Conservation (phyloP, 2,329 filamentous ascomycete genomes). For the Coniosporium tulheliwenetii region DNA sequence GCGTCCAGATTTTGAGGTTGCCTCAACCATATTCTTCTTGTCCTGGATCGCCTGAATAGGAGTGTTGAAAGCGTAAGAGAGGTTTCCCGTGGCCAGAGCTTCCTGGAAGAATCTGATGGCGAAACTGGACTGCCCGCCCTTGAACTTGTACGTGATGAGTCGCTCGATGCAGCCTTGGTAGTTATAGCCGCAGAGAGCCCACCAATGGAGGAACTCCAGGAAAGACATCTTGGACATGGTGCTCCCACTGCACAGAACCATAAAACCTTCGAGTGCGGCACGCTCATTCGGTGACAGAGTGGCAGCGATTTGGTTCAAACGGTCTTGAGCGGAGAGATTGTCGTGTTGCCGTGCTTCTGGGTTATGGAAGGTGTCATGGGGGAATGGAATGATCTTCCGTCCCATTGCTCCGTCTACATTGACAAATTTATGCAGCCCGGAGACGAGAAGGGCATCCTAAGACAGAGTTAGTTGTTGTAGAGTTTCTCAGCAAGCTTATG, state of each 20-base stretch:
- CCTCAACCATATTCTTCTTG: constrained; percentile 1
- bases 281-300: no score
- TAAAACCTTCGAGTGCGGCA: no score
- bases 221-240: constrained; percentile 10
- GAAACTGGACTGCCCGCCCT: constrained; percentile 7
- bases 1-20: background rate
- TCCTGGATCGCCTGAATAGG: constrained; percentile 4
- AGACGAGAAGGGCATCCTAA: no score
- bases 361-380: constrained; percentile 15
- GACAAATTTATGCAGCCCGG: no score
- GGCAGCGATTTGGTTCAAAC: constrained; percentile 15
- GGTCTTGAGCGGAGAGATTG: constrained; percentile 12
- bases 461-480: no score
- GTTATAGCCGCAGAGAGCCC: constrained; percentile 12
- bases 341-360: no score
- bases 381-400: no score
- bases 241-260: constrained; percentile 6
- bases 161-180: constrained; percentile 9
- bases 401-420: no score
- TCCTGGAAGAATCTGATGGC: constrained; percentile 4
- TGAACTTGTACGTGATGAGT: constrained; percentile 13
- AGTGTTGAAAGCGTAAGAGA: constrained; percentile 1
- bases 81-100: background rate
- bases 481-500: no score
- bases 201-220: constrained; percentile 14